phyloP scores from a whole-genome alignment of 305 asterid genomes.

The Fraxinus floribunda region DNA sequence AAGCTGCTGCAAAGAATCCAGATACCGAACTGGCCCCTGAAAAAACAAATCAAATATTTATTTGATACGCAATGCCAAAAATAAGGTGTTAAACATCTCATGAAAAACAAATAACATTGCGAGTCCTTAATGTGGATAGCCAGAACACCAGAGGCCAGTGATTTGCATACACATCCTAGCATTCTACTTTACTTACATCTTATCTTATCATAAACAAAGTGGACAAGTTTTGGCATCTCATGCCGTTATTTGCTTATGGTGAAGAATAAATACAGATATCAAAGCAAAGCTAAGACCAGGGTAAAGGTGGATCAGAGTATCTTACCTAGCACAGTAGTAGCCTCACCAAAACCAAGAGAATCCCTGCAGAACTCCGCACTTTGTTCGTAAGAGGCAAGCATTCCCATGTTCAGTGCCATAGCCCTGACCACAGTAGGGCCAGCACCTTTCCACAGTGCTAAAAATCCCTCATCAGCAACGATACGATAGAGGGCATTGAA shows the following conservation, averaged over 20 bases:
- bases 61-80: neutral
- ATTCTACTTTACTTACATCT: neutral
- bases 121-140: neutral
- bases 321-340: conserved; percentile 73
- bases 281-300: neutral
- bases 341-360: conserved; percentile 70
- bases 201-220: neutral
- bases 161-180: neutral
- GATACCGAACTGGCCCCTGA: conserved; percentile 73
- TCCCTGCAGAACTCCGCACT: conserved; percentile 77
- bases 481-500: conserved; percentile 82
- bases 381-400: conserved; percentile 97
- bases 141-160: neutral
- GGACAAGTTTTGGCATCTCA: neutral
- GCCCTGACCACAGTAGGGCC: conserved; percentile 99
- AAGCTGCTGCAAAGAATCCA: conserved; percentile 76
- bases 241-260: neutral
- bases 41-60: neutral
- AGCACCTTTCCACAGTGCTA: conserved; percentile 97
- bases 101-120: neutral
- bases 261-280: neutral
- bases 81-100: neutral
- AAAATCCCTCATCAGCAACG: conserved; percentile 70
- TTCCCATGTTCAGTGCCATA: conserved; percentile 97
- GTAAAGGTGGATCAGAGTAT: neutral